phyloP scores from a whole-genome alignment of 2,329 filamentous ascomycete genomes.

The Exophiala bonariae region DNA sequence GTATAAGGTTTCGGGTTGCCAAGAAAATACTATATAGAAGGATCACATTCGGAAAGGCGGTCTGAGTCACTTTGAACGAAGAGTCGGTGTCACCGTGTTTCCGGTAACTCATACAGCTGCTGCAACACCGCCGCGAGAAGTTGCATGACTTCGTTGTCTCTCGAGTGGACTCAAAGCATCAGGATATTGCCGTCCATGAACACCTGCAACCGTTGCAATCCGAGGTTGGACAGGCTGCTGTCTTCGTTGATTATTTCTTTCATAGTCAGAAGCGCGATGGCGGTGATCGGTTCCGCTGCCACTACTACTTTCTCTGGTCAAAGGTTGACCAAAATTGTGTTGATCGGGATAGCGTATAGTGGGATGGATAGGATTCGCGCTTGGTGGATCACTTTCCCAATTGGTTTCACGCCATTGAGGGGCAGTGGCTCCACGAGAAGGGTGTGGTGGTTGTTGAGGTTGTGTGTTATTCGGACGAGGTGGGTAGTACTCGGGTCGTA shows the following conservation, averaged over 20 bases:
- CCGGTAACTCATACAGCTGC: conserved; percentile 10
- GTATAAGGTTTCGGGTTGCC: no score
- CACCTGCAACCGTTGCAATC: conserved; percentile 24
- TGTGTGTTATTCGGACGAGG: conserved; percentile 18
- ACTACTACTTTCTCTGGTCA: conserved; percentile 23
- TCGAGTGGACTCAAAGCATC: conserved; percentile 23
- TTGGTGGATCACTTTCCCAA: conserved; percentile 16
- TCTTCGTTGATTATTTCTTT: conserved; percentile 16
- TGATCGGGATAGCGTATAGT: conserved; percentile 19
- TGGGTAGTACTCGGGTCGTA: conserved; percentile 22
- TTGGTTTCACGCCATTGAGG: conserved; percentile 19
- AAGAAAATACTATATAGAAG: no score
- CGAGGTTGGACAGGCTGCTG: conserved; percentile 12
- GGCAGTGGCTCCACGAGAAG: conserved; percentile 12
- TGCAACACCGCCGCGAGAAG: conserved; percentile 18
- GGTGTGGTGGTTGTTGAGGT: conserved; percentile 7
- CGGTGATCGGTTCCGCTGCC: conserved; percentile 23
- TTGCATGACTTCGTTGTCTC: conserved; percentile 15
- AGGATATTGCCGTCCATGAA: conserved; percentile 27
- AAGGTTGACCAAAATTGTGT: conserved; percentile 10
- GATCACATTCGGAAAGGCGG: not conserved
- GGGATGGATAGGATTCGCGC: conserved; percentile 13
- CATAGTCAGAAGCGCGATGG: conserved; percentile 17
- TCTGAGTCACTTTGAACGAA: not conserved
- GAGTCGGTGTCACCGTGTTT: not conserved